Conservation (phyloP, 2,329 filamentous ascomycete species). For the Aspergillus sp. region DNA sequence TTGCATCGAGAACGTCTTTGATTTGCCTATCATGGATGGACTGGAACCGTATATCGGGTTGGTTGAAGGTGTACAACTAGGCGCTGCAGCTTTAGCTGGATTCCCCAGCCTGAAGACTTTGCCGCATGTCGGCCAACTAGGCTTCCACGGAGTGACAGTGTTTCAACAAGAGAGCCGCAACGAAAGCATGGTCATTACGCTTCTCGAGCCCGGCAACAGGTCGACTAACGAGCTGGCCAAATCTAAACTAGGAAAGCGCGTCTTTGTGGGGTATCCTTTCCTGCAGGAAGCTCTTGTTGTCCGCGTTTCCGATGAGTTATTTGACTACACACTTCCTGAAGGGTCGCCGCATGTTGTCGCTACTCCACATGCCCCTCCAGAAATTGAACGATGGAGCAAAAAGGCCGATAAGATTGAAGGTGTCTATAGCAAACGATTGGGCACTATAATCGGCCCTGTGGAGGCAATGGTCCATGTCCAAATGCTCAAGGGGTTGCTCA, state of each 20-base stretch:
- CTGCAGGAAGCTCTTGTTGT: constrained; percentile 87
- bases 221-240: constrained; percentile 68
- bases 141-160: constrained; percentile 84
- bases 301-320: constrained; percentile 85
- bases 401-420: constrained; percentile 79
- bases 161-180: constrained; percentile 96
- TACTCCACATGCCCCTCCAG: constrained; percentile 64
- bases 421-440: constrained; percentile 83
- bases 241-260: constrained; percentile 71
- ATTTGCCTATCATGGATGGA: constrained; percentile 86
- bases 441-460: constrained; percentile 76
- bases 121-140: constrained; percentile 72
- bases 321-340: constrained; percentile 70
- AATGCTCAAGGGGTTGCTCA: constrained; percentile 83
- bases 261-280: constrained; percentile 92
- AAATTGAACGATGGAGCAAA: constrained; percentile 76
- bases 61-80: constrained; percentile 75
- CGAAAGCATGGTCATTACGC: constrained; percentile 87
- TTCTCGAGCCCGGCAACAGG: constrained; percentile 66
- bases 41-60: constrained; percentile 78
- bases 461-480: constrained; percentile 89
- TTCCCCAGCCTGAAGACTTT: constrained; percentile 87
- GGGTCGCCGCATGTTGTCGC: constrained; percentile 59
- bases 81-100: constrained; percentile 75
- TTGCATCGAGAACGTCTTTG: constrained; percentile 94